These are phyloP conservation scores for Cinnamomum chago DNA, from an alignment of 164 flowering plant species.

Conservation along the genomic window DNA sequence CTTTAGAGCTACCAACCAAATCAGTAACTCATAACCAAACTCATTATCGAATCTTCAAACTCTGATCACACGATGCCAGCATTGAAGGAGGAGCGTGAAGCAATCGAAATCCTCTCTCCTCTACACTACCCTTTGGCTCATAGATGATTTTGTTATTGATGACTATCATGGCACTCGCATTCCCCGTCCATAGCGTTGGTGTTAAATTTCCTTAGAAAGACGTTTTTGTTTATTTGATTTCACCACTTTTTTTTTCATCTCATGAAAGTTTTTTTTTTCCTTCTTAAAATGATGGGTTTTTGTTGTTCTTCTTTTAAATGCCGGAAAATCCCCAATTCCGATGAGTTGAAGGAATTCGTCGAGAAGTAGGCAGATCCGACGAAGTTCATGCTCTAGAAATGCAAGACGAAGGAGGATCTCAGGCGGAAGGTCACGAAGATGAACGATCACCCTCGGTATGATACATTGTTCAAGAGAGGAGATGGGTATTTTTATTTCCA, in stretches of 20 bases:
- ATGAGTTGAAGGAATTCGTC: constrained; percentile 82
- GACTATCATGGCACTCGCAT: constrained; percentile 68
- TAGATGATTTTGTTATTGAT: constrained; percentile 74
- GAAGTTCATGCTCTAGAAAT: constrained; percentile 48
- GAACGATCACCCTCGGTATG: constrained; percentile 74
- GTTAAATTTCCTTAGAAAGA: constrained; percentile 2
- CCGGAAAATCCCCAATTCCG: constrained; percentile 88
- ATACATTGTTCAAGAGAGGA: constrained; percentile 62
- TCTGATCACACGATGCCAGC: too few species aligned
- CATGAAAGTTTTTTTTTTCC: background rate
- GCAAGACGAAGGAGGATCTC: constrained; percentile 74
- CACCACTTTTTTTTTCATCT: too few species aligned
- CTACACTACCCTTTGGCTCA: constrained; percentile 46
- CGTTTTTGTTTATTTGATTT: background rate
- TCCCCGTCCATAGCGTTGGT: constrained; percentile 84
- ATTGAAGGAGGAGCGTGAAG: background rate
- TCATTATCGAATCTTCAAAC: too few species aligned
- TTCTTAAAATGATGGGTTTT: too few species aligned
- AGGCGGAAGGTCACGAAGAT: constrained; percentile 57
- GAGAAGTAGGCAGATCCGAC: constrained; percentile 67
- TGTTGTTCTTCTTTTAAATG: constrained; percentile 31
- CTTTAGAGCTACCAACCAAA: too few species aligned
- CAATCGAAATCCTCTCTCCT: background rate
- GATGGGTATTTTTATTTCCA: constrained; percentile 87
- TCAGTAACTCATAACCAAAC: too few species aligned